Conservation (phyloP, 768 basidiomycete genomes). For the Cantharellus cinnabarinus region DNA sequence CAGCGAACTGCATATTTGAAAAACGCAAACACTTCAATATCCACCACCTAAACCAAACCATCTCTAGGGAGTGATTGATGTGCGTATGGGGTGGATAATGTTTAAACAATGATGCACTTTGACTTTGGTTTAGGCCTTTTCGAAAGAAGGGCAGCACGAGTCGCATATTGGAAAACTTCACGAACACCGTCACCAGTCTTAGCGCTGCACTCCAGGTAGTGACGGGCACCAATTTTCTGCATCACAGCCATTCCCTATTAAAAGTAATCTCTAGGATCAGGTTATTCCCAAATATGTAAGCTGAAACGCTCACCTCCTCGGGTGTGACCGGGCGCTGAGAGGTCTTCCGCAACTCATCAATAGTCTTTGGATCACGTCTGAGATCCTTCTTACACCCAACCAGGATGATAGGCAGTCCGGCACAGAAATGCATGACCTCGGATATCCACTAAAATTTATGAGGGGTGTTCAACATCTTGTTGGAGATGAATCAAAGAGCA, state of each 20-base stretch:
- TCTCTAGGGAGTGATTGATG: too few relatives aligned
- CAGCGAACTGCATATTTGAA: too few relatives aligned
- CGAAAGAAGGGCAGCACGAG: constrained; percentile 69
- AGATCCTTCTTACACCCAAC: constrained; percentile 99
- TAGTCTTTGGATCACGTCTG: constrained; percentile 76
- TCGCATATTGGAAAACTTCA: constrained; percentile 97
- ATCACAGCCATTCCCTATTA: constrained; percentile 77
- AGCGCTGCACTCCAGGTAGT: constrained; percentile 95
- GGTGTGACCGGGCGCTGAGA: constrained; percentile 86
- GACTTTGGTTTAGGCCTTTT: constrained; percentile 15
- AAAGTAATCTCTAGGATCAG: neutral
- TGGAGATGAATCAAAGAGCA: neutral
- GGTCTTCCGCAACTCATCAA: constrained; percentile 86
- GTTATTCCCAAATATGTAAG: neutral
- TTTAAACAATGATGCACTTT: constrained; percentile 12
- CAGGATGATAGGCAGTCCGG: constrained; percentile 83
- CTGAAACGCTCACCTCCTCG: constrained; percentile 45
- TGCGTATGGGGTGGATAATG: neutral
- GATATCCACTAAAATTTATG: constrained; percentile 66
- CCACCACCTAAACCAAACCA: too few relatives aligned
- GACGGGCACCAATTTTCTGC: constrained; percentile 90
- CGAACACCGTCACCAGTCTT: constrained; percentile 91
- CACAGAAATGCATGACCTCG: constrained; percentile 95
- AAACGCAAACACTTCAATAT: too few relatives aligned
- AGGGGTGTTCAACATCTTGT: constrained; percentile 2